These are phyloP conservation scores for Hyparrhenia diplandra DNA, from an alignment of 176 grass and related monocot genomes.

Conservation along the genomic window DNA sequence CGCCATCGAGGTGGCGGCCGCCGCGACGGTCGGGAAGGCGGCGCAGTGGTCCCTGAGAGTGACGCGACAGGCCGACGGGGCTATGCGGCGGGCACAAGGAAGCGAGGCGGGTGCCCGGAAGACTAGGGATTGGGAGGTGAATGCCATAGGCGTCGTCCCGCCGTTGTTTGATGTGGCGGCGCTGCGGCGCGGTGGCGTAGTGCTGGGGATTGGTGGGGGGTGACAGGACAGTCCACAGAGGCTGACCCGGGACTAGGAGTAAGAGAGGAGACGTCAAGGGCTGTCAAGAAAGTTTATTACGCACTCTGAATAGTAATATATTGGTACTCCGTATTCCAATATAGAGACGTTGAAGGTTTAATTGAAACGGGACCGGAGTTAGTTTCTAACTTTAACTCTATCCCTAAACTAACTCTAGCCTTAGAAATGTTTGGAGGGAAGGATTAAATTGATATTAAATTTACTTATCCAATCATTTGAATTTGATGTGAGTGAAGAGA, in stretches of 20 bases:
- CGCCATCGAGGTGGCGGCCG: conserved; percentile 27
- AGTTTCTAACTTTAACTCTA: no score
- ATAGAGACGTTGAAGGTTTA: no score
- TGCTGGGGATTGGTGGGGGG: background rate
- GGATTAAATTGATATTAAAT: no score
- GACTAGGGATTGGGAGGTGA: conserved; percentile 40
- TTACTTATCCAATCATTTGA: no score
- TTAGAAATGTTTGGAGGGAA: no score
- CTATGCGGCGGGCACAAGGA: background rate
- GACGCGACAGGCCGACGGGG: background rate
- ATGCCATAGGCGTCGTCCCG: conserved; percentile 23
- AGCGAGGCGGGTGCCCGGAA: conserved; percentile 10
- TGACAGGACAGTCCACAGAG: background rate
- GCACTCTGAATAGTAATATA: no score
- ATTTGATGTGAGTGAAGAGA: no score
- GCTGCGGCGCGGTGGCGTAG: background rate
- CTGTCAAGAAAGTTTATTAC: background rate
- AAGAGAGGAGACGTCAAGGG: background rate
- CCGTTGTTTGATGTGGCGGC: conserved; percentile 3
- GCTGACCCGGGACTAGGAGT: no score
- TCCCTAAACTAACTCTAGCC: no score
- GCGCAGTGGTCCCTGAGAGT: background rate
- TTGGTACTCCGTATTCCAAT: no score
- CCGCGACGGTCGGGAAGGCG: conserved; percentile 13
- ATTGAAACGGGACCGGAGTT: no score